Evolutionary conservation across 2,329 filamentous ascomycete species (phyloP), one percentile per base, ranked within the genome.

Genomic region (Pseudogymnoascus destructans): DNA sequence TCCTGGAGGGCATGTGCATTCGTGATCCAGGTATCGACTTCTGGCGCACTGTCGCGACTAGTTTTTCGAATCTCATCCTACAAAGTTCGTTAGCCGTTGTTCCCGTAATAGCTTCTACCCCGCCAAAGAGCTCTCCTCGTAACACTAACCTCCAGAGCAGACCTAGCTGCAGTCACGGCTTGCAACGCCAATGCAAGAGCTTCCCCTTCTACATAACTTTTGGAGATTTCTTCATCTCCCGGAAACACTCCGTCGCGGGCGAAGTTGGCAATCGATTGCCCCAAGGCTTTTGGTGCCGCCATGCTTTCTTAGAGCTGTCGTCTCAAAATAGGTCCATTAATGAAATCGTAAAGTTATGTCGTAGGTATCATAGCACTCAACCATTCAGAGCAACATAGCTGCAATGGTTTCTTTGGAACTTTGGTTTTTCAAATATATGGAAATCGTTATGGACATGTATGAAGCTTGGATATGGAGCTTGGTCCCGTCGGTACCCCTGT

Each of bases 1-100:
- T 85, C 80, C 70, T 95, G 89, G 6, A 96, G 79, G 57, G 85
- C 82, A 71, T 89, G 89, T 54, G 91, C 89, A 70, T 93, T 89
- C 57, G 78, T 74, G 59, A 95, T 87, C 92, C 92, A 97, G 57
- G 84, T 80, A 67, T 89, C 86, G 56, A 95, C 86, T 66, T 95
- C 86, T 36, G 84, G 80, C 59, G 85, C 86, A 15, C 84, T 86
- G 63, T 89, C 83, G 67, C 83, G 80, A 71, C 91, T 95, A 61
- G 93, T 81, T 19, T 75, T 71, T 63, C 84, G 85, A 60, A 97
- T 86, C 65, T 95, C 84, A 60, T 78, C 73, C 83, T 87, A 65
- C 52, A 27, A 8, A 25, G 19, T 13, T 8, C 25, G 57, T 61
- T 66, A 69, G 54, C 30, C 46, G 2, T 21, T 23, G 30, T 35